Conservation (phyloP, 306 rosid species). For the Aeschynomene evenia region DNA sequence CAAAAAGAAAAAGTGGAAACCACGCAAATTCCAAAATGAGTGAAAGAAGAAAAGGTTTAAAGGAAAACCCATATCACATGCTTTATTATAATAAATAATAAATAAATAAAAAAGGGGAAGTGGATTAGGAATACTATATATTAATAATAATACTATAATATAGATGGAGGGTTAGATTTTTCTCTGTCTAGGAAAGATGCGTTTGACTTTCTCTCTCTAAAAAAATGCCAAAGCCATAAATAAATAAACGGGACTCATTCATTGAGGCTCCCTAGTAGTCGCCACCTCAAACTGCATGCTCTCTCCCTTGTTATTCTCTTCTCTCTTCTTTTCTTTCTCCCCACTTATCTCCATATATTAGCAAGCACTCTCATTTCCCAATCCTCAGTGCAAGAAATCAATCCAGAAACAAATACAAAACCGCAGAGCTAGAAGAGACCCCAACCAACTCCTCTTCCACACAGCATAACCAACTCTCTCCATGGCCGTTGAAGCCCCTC, state of each 20-base stretch:
- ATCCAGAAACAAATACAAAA: neutral
- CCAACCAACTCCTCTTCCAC: neutral
- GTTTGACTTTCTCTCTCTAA: conserved; percentile 38
- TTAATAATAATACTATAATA: neutral
- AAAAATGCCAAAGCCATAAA: conserved; percentile 19
- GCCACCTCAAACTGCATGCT: conserved; percentile 45
- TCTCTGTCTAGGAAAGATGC: neutral
- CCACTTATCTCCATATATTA: neutral
- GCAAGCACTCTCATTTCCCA: too few relatives aligned
- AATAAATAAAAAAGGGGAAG: neutral
- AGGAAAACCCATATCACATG: neutral
- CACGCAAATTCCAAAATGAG: conserved; percentile 12
- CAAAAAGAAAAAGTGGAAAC: neutral
- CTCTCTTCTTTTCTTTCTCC: neutral
- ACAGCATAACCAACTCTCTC: conserved; percentile 23
- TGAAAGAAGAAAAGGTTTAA: conserved; percentile 10
- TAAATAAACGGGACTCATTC: conserved; percentile 34
- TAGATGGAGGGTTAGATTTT: neutral
- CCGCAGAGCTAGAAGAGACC: neutral
- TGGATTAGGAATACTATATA: neutral
- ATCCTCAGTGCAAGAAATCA: neutral
- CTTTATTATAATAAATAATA: neutral
- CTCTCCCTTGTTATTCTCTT: conserved; percentile 3
- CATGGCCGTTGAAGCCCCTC: conserved; percentile 83
- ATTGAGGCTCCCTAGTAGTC: conserved; percentile 20